Conservation (phyloP, 2,329 filamentous ascomycete species). For the Pseudogymnoascus sp. region DNA sequence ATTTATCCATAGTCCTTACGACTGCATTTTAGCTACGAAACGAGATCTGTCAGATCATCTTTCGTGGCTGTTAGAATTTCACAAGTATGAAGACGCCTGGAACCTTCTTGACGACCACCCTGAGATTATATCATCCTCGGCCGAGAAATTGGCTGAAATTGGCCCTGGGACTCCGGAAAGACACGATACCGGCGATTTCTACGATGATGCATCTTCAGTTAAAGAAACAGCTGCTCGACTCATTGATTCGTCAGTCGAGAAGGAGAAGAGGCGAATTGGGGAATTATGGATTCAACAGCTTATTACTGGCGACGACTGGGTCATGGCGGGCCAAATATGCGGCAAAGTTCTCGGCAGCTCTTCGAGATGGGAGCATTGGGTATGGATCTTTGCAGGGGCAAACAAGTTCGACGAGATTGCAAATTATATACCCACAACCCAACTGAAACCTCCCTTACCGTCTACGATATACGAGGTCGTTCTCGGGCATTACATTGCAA, state of each 20-base stretch:
- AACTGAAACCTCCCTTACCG: conserved; percentile 70
- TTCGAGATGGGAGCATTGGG: conserved; percentile 89
- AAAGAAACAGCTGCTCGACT: conserved; percentile 51
- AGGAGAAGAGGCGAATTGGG: conserved; percentile 83
- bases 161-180: conserved; percentile 34
- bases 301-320: conserved; percentile 67
- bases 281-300: conserved; percentile 90
- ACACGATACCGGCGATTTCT: conserved; percentile 47
- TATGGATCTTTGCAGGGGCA: conserved; percentile 81
- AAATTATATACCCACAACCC: conserved; percentile 67
- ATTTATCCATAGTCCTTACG: conserved; percentile 93
- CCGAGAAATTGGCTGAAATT: conserved; percentile 34
- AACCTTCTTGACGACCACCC: conserved; percentile 81
- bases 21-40: conserved; percentile 87
- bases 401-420: conserved; percentile 86
- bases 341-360: conserved; percentile 74
- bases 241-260: conserved; percentile 61
- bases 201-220: conserved; percentile 61
- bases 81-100: conserved; percentile 81
- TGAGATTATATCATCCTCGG: conserved; percentile 48
- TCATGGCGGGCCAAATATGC: conserved; percentile 67
- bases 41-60: conserved; percentile 80
- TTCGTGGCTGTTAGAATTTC: conserved; percentile 72
- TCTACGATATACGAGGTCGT: conserved; percentile 82
- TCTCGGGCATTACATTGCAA: conserved; percentile 77